Evolutionary conservation across 352 stramenopile species (phyloP).

Genomic region (Sclerospora graminicola): DNA sequence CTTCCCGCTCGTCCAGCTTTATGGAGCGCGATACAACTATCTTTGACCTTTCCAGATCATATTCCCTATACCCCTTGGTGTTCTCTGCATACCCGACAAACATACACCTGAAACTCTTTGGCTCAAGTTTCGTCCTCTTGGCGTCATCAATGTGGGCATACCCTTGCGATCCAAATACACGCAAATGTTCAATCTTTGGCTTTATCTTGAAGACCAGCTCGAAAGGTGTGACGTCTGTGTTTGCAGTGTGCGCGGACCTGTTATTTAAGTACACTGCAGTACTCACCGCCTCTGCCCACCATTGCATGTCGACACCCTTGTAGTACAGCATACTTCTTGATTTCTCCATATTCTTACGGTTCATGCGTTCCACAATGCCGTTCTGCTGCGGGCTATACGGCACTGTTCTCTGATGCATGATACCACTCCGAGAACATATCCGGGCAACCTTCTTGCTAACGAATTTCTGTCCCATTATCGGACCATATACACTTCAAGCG

Average conservation of each 20-base stretch:
- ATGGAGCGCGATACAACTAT: background rate
- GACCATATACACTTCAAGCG: conserved; percentile 4
- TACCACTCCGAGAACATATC: background rate
- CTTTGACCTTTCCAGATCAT: background rate
- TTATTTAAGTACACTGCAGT: background rate
- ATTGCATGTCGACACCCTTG: background rate
- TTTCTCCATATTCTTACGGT: background rate
- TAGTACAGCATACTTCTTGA: background rate
- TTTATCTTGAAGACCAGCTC: background rate
- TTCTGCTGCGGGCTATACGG: conserved; percentile 1
- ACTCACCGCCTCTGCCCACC: background rate
- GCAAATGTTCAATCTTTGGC: background rate
- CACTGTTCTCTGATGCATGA: conserved; percentile 3
- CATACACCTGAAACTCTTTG: conserved; percentile 4
- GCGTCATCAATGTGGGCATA: conserved; percentile 3
- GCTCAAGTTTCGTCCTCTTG: conserved; percentile 1
- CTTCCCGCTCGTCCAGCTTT: background rate
- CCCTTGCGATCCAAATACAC: conserved; percentile 2
- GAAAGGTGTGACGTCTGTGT: background rate
- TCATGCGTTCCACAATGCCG: background rate
- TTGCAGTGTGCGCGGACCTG: background rate
- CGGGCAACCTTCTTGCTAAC: conserved; percentile 7
- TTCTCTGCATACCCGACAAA: conserved; percentile 3
- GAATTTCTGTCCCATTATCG: conserved; percentile 19
- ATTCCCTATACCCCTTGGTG: background rate